Evolutionary conservation across 352 stramenopile species (phyloP), one percentile per base, ranked within the genome.

Genomic region (Aphanomyces cochlioides): DNA sequence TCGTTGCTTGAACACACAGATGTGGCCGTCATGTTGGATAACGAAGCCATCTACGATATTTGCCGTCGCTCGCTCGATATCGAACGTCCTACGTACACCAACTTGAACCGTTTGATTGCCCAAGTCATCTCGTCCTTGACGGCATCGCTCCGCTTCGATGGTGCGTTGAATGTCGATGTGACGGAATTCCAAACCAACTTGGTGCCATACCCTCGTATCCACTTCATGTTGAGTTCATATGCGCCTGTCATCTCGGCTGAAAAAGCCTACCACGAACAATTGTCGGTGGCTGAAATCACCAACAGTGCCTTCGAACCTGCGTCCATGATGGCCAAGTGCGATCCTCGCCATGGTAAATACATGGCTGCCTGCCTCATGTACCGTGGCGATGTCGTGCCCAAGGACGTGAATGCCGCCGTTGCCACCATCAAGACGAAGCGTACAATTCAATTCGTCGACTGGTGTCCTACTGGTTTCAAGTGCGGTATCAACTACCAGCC

Each of bases 111-210:
- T 53, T 82, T 99, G 43, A 97, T 99, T 78, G 96, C 96, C 15
- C 95, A 99, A 80, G 96, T 99, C 13, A 98, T 99, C 72, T 98
- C 93, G 71, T 98, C 93, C n/a, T 82, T 99, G 47, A 99, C 97
- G 47, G 93, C 96, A 4, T 99, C 93, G 60, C 92, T 99, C 40
- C 96, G 97, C 75, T 99, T 99, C 80, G 95, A 98, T 74, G 97
- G 97, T 73, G 87, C 95, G 40, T 82, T 99, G 28, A 99, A 99
- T 80, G 95, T 99, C 57, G 97, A 99, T 91, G 86, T 99, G 63
- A 99, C 93, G n/a, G 96, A 99, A 83, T 99, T 99, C 90, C 95
- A 99, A 84, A 99, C 96, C 66, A 99, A 99, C 88, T 79, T 99
- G 78, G 97, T 99, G 67, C 96, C 97, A 39, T 99, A 99, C 87